A percentile compares a stretch with the other conserved stretches of the same genome.
Evolutionary conservation across 306 rosid species (phyloP).

Genomic region (Quercus parvula): DNA sequence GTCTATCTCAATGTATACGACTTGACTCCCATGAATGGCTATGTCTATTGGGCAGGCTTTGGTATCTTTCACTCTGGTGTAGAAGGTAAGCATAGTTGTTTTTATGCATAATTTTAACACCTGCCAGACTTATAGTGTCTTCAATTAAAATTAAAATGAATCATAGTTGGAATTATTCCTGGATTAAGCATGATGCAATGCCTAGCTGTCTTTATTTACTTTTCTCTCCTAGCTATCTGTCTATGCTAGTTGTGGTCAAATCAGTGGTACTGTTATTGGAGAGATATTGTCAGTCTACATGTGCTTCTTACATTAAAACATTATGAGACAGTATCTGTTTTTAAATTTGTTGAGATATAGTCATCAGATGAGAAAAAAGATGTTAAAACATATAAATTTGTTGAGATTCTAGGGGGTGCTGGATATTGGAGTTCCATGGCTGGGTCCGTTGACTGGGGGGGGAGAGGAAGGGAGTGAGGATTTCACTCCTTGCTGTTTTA

Average conservation of each 20-base stretch:
- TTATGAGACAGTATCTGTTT: not conserved
- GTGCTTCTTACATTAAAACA: not conserved
- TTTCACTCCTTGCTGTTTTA: not conserved
- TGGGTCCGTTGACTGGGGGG: not conserved
- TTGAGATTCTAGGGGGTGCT: not conserved
- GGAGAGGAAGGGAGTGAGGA: not conserved
- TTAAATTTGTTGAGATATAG: not conserved
- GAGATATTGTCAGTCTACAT: not conserved
- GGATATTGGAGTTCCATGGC: not conserved
- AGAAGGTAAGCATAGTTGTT: conserved; percentile 55
- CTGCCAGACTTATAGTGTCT: not conserved
- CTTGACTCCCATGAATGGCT: conserved; percentile 93
- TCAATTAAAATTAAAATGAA: not conserved
- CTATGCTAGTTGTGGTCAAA: not conserved
- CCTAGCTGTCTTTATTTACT: not conserved
- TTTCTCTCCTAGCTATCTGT: not conserved
- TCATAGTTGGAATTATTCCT: not conserved
- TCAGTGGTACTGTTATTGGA: not conserved
- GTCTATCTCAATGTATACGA: conserved; percentile 95
- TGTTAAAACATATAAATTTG: not conserved
- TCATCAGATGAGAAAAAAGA: not conserved
- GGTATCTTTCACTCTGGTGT: conserved; percentile 98
- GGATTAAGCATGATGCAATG: too few species aligned
- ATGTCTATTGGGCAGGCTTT: conserved; percentile 91
- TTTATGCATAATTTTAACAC: conserved; percentile 4